Conservation (phyloP, 371 early-diverging fungal genomes). For the Rhizopus delemar region DNA sequence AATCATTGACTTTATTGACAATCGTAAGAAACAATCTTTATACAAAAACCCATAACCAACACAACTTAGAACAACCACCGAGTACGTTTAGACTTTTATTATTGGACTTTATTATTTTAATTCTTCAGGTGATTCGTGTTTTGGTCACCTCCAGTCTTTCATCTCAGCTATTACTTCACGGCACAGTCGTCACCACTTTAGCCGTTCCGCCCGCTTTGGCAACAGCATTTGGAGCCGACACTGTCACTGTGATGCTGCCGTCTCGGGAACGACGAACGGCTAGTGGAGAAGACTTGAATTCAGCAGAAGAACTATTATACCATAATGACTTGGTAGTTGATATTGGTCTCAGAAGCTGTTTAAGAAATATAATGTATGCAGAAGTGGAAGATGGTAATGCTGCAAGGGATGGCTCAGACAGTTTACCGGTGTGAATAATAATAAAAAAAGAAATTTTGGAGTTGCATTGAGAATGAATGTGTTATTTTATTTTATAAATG, state of each 20-base stretch:
- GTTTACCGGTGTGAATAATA: conserved; percentile 34
- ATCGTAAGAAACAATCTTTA: conserved; percentile 28
- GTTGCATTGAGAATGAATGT: not conserved
- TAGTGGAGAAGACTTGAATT: conserved; percentile 8
- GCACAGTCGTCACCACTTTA: conserved; percentile 27
- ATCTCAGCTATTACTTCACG: conserved; percentile 33
- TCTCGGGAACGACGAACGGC: conserved; percentile 20
- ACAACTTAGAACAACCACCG: conserved; percentile 29
- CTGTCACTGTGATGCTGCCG: conserved; percentile 35
- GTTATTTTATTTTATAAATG: conserved; percentile 5
- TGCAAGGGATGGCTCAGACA: conserved; percentile 37
- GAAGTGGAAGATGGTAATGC: conserved; percentile 29
- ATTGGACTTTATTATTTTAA: conserved; percentile 37
- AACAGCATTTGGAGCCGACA: conserved; percentile 35
- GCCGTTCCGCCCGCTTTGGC: conserved; percentile 30
- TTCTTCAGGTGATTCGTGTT: conserved; percentile 39
- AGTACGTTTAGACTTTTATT: conserved; percentile 30
- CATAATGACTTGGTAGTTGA: conserved; percentile 42
- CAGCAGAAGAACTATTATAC: conserved; percentile 34
- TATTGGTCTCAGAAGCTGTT: conserved; percentile 32
- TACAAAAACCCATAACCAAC: not conserved
- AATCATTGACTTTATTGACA: conserved; percentile 51
- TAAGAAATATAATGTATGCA: conserved; percentile 34
- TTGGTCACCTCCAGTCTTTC: conserved; percentile 43
- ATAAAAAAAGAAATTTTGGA: not conserved